A percentile compares a stretch with the other conserved stretches of the same genome.
phyloP scores from a whole-genome alignment of 2,329 filamentous ascomycete species.

The Zarea fungicola region DNA sequence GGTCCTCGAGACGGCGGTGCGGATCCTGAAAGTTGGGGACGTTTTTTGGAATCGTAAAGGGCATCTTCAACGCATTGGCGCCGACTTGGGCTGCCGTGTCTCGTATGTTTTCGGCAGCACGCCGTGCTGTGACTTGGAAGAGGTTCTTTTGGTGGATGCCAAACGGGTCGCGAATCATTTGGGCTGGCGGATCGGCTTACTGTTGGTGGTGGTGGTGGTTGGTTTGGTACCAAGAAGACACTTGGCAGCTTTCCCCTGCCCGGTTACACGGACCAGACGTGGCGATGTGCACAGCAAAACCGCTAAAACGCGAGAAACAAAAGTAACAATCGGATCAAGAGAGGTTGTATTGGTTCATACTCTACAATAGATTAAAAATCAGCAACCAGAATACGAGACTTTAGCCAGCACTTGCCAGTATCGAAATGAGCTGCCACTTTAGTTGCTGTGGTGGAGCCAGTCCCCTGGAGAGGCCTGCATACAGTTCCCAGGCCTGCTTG shows the following conservation, averaged over 20 bases:
- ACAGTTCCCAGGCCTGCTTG: slow-evolving; percentile 6
- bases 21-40: slow-evolving; percentile 63
- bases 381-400: too few relatives aligned
- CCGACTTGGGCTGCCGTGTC: slow-evolving; percentile 46
- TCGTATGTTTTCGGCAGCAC: slow-evolving; percentile 38
- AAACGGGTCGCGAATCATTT: slow-evolving; percentile 42
- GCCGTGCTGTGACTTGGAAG: slow-evolving; percentile 44
- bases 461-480: slow-evolving; percentile 11
- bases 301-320: too few relatives aligned
- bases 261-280: neutral
- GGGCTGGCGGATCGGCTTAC: slow-evolving; percentile 17
- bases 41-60: slow-evolving; percentile 63
- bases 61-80: slow-evolving; percentile 50
- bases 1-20: slow-evolving; percentile 61
- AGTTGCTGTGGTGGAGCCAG: slow-evolving; percentile 3
- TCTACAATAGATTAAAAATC: neutral
- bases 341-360: too few relatives aligned
- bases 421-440: neutral
- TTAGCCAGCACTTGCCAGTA: neutral
- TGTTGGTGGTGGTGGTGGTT: neutral
- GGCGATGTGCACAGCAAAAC: too few relatives aligned
- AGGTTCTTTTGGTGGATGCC: slow-evolving; percentile 39
- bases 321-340: too few relatives aligned
- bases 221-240: too few relatives aligned
- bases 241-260: slow-evolving; percentile 1